A percentile compares a stretch with the other conserved stretches of the same genome.
phyloP scores from a whole-genome alignment of 441 rosid genomes.

The Jatropha multifida region DNA sequence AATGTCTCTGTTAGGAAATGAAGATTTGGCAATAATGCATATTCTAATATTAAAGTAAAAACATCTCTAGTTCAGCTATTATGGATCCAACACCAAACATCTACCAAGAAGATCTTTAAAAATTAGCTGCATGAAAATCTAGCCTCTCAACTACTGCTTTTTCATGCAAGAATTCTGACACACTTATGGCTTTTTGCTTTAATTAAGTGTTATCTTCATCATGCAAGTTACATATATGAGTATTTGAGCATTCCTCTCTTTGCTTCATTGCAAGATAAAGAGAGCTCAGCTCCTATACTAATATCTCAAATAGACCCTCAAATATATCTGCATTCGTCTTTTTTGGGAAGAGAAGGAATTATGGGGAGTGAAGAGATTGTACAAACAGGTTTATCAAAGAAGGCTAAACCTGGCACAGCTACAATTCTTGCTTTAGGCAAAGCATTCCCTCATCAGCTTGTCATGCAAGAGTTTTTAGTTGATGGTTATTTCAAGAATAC shows the following conservation, averaged over 20 bases:
- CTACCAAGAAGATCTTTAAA: constrained; percentile 35
- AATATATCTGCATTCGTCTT: not conserved
- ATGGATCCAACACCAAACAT: constrained; percentile 32
- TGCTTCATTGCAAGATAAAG: constrained; percentile 13
- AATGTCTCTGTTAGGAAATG: no score
- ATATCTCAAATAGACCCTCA: not conserved
- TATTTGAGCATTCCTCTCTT: not conserved
- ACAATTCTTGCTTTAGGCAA: constrained; percentile 85
- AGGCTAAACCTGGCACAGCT: constrained; percentile 60
- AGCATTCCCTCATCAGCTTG: constrained; percentile 97
- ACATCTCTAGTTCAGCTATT: not conserved
- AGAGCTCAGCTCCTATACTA: not conserved
- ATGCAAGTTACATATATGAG: constrained; percentile 20
- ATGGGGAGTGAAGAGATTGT: constrained; percentile 50
- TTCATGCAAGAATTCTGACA: not conserved
- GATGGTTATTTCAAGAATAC: constrained; percentile 92
- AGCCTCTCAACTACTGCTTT: constrained; percentile 50
- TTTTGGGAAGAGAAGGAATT: constrained; percentile 18
- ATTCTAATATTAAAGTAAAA: not conserved
- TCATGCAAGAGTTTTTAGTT: constrained; percentile 91
- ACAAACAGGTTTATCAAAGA: constrained; percentile 35
- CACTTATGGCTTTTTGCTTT: no score
- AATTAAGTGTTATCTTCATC: not conserved
- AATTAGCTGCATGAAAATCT: constrained; percentile 33
- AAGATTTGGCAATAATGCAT: no score